Conservation (phyloP, 2,329 filamentous ascomycete genomes). For the Aspergillus sp. region DNA sequence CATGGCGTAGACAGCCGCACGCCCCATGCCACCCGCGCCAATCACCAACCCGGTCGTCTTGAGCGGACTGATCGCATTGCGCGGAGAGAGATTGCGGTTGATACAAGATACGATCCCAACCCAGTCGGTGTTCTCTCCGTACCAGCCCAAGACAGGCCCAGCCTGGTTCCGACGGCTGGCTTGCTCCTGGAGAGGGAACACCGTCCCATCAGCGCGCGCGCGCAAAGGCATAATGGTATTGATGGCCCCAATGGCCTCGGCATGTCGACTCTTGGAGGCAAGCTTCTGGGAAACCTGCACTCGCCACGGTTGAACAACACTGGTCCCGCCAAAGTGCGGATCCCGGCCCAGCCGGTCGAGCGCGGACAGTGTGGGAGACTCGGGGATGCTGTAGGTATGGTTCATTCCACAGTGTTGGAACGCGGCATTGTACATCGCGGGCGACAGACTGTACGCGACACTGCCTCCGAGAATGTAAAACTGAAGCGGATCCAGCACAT, state of each 20-base stretch:
- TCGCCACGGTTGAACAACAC: constrained; percentile 44
- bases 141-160: constrained; percentile 41
- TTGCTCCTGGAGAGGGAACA: constrained; percentile 38
- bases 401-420: constrained; percentile 38
- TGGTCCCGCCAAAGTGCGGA: constrained; percentile 40
- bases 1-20: constrained; percentile 75
- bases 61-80: constrained; percentile 52
- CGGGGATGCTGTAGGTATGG: constrained; percentile 39
- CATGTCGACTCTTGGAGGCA: constrained; percentile 39
- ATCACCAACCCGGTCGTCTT: constrained; percentile 54
- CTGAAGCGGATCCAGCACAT: constrained; percentile 40
- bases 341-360: constrained; percentile 38
- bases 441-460: constrained; percentile 42
- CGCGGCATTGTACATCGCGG: constrained; percentile 44
- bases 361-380: constrained; percentile 34
- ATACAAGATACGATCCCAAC: constrained; percentile 43
- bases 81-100: constrained; percentile 41
- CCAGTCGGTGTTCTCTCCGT: constrained; percentile 46
- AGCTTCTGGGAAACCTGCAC: constrained; percentile 38
- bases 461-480: constrained; percentile 43
- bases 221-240: constrained; percentile 46
- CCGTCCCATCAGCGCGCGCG: constrained; percentile 31
- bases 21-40: constrained; percentile 70
- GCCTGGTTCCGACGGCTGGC: constrained; percentile 42
- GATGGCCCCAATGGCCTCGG: constrained; percentile 45